These are phyloP conservation scores for Wickerhamomyces sp. DNA, from an alignment of 1,139 yeast species.

Conservation along the genomic window DNA sequence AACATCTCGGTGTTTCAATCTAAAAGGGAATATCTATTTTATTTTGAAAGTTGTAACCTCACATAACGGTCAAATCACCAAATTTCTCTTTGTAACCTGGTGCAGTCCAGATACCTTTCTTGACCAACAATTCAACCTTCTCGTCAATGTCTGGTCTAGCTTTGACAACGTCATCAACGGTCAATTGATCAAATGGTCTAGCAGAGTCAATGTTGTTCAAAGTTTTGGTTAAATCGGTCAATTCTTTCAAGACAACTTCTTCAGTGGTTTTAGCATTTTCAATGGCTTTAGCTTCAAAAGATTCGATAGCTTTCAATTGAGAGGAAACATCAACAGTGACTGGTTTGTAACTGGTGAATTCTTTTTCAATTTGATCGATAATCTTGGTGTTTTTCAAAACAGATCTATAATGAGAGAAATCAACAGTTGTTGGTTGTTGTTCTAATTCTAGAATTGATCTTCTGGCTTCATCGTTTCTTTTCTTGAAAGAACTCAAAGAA, in stretches of 20 bases:
- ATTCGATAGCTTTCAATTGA: constrained; percentile 87
- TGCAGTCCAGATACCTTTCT: constrained; percentile 96
- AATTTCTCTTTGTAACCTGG: constrained; percentile 98
- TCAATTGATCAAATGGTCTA: constrained; percentile 95
- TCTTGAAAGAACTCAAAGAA: constrained; percentile 86
- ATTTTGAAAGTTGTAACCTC: constrained; percentile 24
- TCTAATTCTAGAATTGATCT: constrained; percentile 67
- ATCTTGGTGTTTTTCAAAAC: constrained; percentile 77
- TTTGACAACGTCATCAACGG: constrained; percentile 88
- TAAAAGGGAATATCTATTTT: constrained; percentile 2
- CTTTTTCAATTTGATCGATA: constrained; percentile 76
- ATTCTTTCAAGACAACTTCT: constrained; percentile 79
- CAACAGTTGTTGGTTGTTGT: constrained; percentile 71
- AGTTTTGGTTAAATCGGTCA: constrained; percentile 80
- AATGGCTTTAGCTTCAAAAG: constrained; percentile 91
- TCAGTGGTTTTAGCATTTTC: constrained; percentile 96
- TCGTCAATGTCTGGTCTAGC: constrained; percentile 98
- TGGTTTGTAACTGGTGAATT: constrained; percentile 74
- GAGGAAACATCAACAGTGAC: constrained; percentile 80
- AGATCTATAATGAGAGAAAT: constrained; percentile 75
- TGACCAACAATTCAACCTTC: constrained; percentile 91
- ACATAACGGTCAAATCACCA: constrained; percentile 94
- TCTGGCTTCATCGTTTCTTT: constrained; percentile 98
- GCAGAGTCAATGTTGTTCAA: constrained; percentile 92
- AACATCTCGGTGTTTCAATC: not conserved